These are phyloP conservation scores for Sphagnum tenellum DNA, from an alignment of 225 moss, liverwort and hornwort species.

Conservation along the genomic window DNA sequence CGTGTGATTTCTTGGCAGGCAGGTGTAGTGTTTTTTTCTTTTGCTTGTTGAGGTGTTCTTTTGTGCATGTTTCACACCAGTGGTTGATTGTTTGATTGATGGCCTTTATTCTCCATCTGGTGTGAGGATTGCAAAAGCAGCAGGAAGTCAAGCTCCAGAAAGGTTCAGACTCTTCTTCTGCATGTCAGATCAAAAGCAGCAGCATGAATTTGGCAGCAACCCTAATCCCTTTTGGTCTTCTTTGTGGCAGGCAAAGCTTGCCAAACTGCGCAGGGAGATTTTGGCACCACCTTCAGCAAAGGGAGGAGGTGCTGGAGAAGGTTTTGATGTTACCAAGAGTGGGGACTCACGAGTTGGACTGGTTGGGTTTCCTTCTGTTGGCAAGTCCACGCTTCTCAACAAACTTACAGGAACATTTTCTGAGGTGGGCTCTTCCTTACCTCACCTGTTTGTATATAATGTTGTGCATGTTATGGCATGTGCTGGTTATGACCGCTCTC, in stretches of 20 bases:
- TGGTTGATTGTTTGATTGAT: too few relatives aligned
- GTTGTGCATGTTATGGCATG: too few relatives aligned
- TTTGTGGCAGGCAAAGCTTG: conserved; percentile 55
- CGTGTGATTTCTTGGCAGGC: too few relatives aligned
- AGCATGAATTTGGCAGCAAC: too few relatives aligned
- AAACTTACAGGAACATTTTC: conserved; percentile 96
- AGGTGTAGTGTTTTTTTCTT: too few relatives aligned
- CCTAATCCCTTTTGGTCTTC: background rate
- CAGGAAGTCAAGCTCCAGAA: background rate
- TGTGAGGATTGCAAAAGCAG: background rate
- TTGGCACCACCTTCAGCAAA: conserved; percentile 74
- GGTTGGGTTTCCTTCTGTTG: conserved; percentile 92
- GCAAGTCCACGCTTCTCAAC: conserved; percentile 89
- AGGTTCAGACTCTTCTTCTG: background rate
- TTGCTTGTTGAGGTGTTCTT: too few relatives aligned
- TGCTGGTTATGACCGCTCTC: too few relatives aligned
- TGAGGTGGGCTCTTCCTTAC: conserved; percentile 28
- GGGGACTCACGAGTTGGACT: conserved; percentile 89
- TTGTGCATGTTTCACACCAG: too few relatives aligned
- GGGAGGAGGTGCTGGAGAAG: conserved; percentile 84
- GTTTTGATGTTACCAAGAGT: conserved; percentile 93
- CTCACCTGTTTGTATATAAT: background rate
- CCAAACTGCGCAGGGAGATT: conserved; percentile 78
- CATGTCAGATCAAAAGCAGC: background rate
- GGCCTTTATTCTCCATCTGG: background rate